Evolutionary conservation across 441 rosid species (phyloP), one percentile per base, ranked within the genome.

Genomic region (Melastoma candidum): DNA sequence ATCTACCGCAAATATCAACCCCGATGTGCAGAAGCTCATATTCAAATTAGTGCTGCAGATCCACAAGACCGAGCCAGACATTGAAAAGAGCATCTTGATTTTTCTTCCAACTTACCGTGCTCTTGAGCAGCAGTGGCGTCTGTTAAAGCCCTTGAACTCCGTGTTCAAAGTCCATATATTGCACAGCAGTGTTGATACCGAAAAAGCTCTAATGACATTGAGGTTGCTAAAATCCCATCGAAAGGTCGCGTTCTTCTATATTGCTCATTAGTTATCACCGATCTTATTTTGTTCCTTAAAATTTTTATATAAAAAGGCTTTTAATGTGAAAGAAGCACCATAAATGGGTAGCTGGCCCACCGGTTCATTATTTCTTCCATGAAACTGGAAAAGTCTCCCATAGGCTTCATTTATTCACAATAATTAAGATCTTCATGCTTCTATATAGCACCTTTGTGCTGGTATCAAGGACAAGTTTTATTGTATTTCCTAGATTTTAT

Each of bases 91-190:
- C 74, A 85, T 87, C 61, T 75, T 92, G 83, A 77, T 87, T 68
- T 92, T 92, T 73, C 96, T 92, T 72, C 98, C 96, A 54, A 87
- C 98, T 2, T 92, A 92, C 71, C 68, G 68, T 65, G 77, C 94
- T 44, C 74, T 92, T 66, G 89, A 77, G 84, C 87, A 74, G 73
- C 96, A 85, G 70, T 92, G 90, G 94, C 3, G 71, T 64, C 82
- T 57, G 54, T 58, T 92, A 73, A 71, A 66, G 79, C 88, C 80
- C 39, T 66, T 71, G 29, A 57, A 59, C 61, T 67, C 85, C 29
- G 60, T 70, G 59, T 85, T 87, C 64, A 85, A 83, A 77, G 80
- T 92, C 69, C 90, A 85, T 70, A 81, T 87, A 66, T 71, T 87
- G 64, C 98, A 92, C 64, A 63, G 95, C 53, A 92, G 98, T 71